These are phyloP conservation scores for Phialophora expanda DNA, from an alignment of 2,329 filamentous ascomycete genomes.

Conservation along the genomic window DNA sequence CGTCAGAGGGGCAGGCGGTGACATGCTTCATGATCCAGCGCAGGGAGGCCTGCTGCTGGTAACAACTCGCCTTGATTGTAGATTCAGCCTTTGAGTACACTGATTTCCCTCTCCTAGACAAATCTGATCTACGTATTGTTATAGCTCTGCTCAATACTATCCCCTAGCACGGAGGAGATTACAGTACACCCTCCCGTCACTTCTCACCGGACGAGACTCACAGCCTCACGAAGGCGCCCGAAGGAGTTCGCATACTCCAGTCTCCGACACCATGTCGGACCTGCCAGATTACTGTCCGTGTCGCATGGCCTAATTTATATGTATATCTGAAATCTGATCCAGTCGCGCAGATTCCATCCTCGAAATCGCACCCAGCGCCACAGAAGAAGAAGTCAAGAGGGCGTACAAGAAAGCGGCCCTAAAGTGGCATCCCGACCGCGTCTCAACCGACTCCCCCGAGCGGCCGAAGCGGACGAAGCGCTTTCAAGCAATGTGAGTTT, in stretches of 20 bases:
- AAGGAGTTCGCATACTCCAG: neutral
- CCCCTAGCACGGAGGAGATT: neutral
- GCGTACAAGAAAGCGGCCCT: conserved; percentile 94
- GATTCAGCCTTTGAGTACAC: neutral
- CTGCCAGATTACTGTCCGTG: conserved; percentile 39
- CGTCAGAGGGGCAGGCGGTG: neutral
- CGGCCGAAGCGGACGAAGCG: conserved; percentile 79
- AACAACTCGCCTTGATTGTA: neutral
- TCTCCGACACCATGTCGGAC: conserved; percentile 30
- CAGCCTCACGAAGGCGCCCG: neutral
- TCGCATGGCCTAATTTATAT: neutral
- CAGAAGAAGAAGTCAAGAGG: conserved; percentile 82
- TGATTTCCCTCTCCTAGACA: neutral
- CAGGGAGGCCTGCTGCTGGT: neutral
- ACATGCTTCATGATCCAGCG: neutral
- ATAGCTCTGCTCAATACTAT: neutral
- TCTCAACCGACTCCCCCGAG: conserved; percentile 81
- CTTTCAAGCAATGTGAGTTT: conserved; percentile 73
- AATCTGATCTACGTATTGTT: neutral
- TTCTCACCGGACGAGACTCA: neutral
- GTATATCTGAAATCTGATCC: neutral
- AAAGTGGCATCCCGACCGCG: conserved; percentile 91
- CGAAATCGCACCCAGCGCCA: conserved; percentile 73
- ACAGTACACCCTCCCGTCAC: neutral
- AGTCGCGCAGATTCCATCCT: conserved; percentile 57